phyloP scores from a whole-genome alignment of 495 filamentous ascomycete genomes.

The Paragyromitra xinjiangensis region DNA sequence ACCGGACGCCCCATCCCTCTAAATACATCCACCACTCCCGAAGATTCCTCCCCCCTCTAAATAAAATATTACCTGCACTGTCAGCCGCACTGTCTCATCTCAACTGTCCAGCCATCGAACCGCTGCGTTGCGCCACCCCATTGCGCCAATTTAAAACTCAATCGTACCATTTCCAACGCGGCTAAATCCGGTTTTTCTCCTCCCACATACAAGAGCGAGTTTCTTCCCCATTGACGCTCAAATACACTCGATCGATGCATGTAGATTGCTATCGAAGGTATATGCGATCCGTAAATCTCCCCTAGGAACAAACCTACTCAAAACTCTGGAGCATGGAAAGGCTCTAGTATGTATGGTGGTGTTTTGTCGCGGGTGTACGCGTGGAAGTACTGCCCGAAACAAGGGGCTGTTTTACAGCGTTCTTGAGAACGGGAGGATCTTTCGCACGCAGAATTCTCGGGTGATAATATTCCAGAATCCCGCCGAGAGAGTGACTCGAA shows the following conservation, averaged over 20 bases:
- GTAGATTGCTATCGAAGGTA: too few relatives aligned
- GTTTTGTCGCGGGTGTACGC: background rate
- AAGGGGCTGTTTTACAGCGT: background rate
- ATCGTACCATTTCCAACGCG: constrained; percentile 17
- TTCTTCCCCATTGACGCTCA: too few relatives aligned
- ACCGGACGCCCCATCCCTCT: background rate
- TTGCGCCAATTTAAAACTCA: constrained; percentile 29
- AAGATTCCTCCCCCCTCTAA: background rate
- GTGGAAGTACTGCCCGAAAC: background rate
- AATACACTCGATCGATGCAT: too few relatives aligned
- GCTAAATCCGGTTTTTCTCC: background rate
- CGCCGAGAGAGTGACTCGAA: background rate
- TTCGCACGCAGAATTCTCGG: background rate
- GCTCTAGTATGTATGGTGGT: background rate
- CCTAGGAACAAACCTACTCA: background rate
- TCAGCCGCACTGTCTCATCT: constrained; percentile 34
- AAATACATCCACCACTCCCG: background rate
- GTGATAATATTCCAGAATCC: background rate
- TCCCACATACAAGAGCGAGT: too few relatives aligned
- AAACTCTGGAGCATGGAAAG: background rate
- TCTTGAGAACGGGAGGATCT: background rate
- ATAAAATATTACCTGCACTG: background rate
- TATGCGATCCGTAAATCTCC: background rate
- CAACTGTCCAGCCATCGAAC: constrained; percentile 15
- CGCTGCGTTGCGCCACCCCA: background rate